Evolutionary conservation across 441 rosid genomes (phyloP).

Genomic region (Syzygium syzygioides): DNA sequence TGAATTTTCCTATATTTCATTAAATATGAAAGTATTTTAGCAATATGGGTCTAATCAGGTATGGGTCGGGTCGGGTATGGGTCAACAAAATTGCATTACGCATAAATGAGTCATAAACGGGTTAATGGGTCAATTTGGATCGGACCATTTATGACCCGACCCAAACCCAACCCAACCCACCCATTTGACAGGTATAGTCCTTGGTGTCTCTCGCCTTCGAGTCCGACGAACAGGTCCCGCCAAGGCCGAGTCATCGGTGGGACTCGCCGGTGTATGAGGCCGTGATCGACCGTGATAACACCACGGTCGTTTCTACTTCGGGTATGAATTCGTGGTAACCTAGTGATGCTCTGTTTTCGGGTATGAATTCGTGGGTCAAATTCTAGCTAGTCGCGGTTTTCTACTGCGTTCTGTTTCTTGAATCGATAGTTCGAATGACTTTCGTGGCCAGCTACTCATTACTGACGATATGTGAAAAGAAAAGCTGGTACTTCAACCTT

Average conservation of each 20-base stretch:
- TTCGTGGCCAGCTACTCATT: background rate
- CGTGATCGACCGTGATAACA: slow-evolving; percentile 61
- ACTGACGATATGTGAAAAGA: background rate
- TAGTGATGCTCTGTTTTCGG: background rate
- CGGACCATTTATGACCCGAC: no score
- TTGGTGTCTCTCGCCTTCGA: slow-evolving; percentile 23
- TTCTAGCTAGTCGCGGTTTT: background rate
- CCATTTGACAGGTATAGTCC: no score
- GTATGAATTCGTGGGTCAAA: background rate
- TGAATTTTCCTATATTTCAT: no score
- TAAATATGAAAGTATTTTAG: no score
- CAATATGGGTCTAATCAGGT: no score
- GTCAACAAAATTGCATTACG: no score
- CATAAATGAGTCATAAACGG: no score
- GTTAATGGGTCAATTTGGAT: no score
- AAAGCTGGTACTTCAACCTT: background rate
- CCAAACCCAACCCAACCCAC: no score
- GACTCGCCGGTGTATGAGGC: slow-evolving; percentile 65
- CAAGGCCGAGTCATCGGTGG: slow-evolving; percentile 43
- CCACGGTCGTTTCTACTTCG: slow-evolving; percentile 36
- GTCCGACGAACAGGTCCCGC: slow-evolving; percentile 6
- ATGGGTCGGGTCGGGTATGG: no score
- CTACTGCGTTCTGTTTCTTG: background rate
- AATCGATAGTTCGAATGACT: background rate
- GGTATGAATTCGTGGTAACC: no score